phyloP scores from a whole-genome alignment of 2,329 filamentous ascomycete species.

The Fusarium sp. region DNA sequence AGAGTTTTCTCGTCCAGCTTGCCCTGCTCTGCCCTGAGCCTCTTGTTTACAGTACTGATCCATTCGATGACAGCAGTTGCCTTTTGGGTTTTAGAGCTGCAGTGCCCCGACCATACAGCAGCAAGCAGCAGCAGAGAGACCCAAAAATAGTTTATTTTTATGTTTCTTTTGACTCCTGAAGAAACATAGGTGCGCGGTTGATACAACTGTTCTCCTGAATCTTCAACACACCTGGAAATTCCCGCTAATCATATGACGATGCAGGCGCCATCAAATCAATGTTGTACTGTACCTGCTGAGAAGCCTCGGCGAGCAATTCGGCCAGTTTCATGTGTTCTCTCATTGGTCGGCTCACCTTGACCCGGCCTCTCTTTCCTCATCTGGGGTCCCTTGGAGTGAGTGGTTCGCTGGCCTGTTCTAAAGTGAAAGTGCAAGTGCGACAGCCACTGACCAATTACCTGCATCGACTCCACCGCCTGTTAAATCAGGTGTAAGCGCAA shows the following conservation, averaged over 20 bases:
- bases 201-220: not conserved
- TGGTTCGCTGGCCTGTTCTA: conserved; percentile 17
- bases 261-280: conserved; percentile 19
- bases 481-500: conserved; percentile 29
- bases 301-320: conserved; percentile 10
- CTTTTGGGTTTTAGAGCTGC: conserved; percentile 21
- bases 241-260: conserved; percentile 17
- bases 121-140: not conserved
- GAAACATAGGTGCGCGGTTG: not conserved
- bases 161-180: not conserved
- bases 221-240: not conserved
- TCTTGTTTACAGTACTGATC: conserved; percentile 3
- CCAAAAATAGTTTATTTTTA: conserved; percentile 12
- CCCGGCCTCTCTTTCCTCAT: conserved; percentile 26
- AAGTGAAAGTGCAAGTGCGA: not conserved
- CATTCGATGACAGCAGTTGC: conserved; percentile 9
- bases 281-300: conserved; percentile 28
- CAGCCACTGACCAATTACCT: conserved; percentile 14
- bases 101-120: not conserved
- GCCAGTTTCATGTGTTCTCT: conserved; percentile 5
- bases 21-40: conserved; percentile 2
- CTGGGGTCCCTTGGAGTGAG: conserved; percentile 23
- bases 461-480: conserved; percentile 24
- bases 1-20: not conserved
- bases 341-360: conserved; percentile 17